Evolutionary conservation across 2,329 filamentous ascomycete genomes (phyloP).

Genomic region (Cladosporium sp.): DNA sequence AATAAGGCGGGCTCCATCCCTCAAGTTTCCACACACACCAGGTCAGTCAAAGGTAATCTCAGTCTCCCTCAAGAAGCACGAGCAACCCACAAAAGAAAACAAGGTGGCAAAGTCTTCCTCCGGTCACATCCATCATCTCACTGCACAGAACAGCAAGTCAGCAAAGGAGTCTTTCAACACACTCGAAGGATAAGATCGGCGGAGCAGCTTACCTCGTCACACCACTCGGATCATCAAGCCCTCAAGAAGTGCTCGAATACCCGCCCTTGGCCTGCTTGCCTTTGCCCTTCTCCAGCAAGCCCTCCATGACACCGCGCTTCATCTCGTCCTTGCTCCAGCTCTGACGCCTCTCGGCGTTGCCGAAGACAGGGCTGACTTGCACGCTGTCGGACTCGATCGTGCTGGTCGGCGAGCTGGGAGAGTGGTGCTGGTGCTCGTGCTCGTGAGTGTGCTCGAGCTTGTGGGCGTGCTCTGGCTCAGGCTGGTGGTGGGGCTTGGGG

Average conservation of each 20-base stretch:
- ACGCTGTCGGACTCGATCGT: conserved; percentile 22
- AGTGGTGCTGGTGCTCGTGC: conserved; percentile 21
- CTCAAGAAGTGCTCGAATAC: conserved; percentile 13
- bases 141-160: background rate
- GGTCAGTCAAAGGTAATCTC: background rate
- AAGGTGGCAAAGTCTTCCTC: background rate
- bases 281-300: conserved; percentile 25
- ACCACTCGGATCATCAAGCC: background rate
- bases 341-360: conserved; percentile 23
- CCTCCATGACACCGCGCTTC: conserved; percentile 34
- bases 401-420: conserved; percentile 20
- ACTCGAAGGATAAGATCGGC: background rate
- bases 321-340: conserved; percentile 35
- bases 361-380: conserved; percentile 23
- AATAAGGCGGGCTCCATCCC: background rate
- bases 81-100: background rate
- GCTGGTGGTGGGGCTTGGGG: background rate
- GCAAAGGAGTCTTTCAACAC: background rate
- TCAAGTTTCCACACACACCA: background rate
- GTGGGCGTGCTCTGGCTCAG: background rate
- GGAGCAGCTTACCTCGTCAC: background rate
- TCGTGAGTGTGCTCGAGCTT: conserved; percentile 13
- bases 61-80: background rate
- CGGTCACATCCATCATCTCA: background rate
- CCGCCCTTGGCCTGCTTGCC: conserved; percentile 16